Percentiles rank a stretch among this genome's conserved stretches.
Evolutionary conservation across 495 filamentous ascomycete genomes (phyloP).

Genomic region (Elaphomyces granulatus): DNA sequence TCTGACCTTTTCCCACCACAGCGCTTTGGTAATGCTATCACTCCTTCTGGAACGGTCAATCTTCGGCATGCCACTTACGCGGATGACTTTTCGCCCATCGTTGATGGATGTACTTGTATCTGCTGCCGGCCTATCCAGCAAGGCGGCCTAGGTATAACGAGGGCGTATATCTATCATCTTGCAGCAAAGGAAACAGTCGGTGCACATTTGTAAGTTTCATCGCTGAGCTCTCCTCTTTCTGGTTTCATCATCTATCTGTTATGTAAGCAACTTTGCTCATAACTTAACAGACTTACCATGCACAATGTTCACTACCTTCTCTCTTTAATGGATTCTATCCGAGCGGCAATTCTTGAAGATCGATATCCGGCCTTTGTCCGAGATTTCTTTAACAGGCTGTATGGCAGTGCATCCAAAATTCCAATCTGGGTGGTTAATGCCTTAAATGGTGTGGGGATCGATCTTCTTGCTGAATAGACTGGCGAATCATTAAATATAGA

Average conservation of each 20-base stretch:
- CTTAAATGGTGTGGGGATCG: conserved; percentile 69
- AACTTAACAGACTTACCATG: conserved; percentile 50
- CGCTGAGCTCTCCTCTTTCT: too few relatives aligned
- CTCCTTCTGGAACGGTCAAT: conserved; percentile 65
- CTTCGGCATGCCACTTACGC: conserved; percentile 63
- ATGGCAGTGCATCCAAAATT: conserved; percentile 53
- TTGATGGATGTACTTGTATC: conserved; percentile 62
- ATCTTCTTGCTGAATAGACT: conserved; percentile 40
- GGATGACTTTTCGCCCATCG: conserved; percentile 68
- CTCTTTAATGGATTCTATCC: conserved; percentile 56
- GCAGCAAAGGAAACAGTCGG: conserved; percentile 90
- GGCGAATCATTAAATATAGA: neutral
- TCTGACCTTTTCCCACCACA: too few relatives aligned
- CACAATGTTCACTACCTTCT: conserved; percentile 93
- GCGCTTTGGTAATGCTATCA: conserved; percentile 89
- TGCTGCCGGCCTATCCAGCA: conserved; percentile 56
- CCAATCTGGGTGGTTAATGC: conserved; percentile 79
- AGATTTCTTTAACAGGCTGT: conserved; percentile 59
- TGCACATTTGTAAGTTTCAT: conserved; percentile 54
- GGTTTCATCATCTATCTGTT: too few relatives aligned
- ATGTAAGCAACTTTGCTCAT: too few relatives aligned
- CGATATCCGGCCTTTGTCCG: conserved; percentile 64
- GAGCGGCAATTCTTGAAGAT: conserved; percentile 72
- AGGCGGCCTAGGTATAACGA: conserved; percentile 71
- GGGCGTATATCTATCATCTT: conserved; percentile 82